Evolutionary conservation across 2,329 filamentous ascomycete genomes (phyloP), one percentile per base, ranked within the genome.

Genomic region (Aspergillus sp.): DNA sequence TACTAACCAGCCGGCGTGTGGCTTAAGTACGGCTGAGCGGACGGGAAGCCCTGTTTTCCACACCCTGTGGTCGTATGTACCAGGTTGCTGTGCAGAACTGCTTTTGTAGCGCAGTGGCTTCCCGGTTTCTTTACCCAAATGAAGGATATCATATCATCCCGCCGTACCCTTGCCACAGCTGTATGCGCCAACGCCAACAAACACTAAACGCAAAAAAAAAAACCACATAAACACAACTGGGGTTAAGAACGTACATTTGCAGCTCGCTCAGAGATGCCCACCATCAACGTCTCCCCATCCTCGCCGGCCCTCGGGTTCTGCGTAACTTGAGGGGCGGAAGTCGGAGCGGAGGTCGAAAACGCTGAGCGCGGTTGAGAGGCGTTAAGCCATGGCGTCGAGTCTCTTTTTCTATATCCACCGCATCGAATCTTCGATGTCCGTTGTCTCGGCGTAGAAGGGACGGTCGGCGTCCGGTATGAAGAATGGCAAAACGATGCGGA

Each of bases 191-290:
- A 37, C 40, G 20, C 37, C 30, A 33, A 27, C 17, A 40, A 24
- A 40, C 27, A 20, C n/a, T 9, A 45, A 17, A n/a, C n/a, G 20
- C 20, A 20, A 20, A 20, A 20, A 20, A 44, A 39, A 40, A 8
- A 6, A 17, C 11, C 22, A 17, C 34, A 42, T 20, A 5, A 15
- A 42, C 24, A 51, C 22, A n/a, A 22, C n/a, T 37, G 34, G 33
- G 9, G 40, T 17, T 50, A 5, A n/a, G 54, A 59, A 71, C 80
- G 50, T 82, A 92, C 90, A 77, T 89, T 85, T 42, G 89, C 88
- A 41, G 93, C 93, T 49, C 93, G 85, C 2, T 90, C 83, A 0
- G 92, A 96, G 61, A 98, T 96, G 54, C 89, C 88, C 22, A 99
- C 82, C 66, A 80, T 79, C 87, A 96, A 91, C 19, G 88, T 84